Evolutionary conservation across 129 eudicot species (phyloP).

Genomic region (Pittosporum tobira): DNA sequence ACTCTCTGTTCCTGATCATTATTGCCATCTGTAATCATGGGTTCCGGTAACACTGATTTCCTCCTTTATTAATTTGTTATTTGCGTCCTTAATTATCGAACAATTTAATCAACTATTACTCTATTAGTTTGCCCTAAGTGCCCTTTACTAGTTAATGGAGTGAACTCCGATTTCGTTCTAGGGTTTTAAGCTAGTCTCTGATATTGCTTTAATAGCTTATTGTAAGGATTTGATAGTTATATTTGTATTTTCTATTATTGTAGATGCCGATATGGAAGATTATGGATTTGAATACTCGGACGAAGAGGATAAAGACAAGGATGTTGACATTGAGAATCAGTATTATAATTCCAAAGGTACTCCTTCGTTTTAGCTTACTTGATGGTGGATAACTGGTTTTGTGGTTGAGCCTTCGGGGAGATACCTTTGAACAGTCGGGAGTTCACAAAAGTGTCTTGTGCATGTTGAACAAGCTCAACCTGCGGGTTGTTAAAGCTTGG

Average conservation of each 20-base stretch:
- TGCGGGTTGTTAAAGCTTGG: too few relatives aligned
- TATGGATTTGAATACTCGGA: conserved; percentile 92
- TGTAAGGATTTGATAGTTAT: neutral
- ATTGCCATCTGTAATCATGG: conserved; percentile 27
- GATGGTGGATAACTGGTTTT: neutral
- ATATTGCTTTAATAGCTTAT: too few relatives aligned
- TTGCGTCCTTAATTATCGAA: neutral
- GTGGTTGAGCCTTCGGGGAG: too few relatives aligned
- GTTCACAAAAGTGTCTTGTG: too few relatives aligned
- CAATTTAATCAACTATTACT: neutral
- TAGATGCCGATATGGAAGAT: conserved; percentile 95
- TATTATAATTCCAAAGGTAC: conserved; percentile 86
- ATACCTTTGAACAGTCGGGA: too few relatives aligned
- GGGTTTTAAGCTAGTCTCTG: neutral
- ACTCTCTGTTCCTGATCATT: conserved; percentile 13
- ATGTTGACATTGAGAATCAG: conserved; percentile 87
- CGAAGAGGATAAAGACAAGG: conserved; percentile 88
- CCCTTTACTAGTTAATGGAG: too few relatives aligned
- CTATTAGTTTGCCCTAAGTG: neutral
- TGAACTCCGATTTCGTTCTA: neutral
- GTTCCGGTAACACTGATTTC: conserved; percentile 31
- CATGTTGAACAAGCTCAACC: too few relatives aligned
- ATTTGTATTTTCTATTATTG: neutral
- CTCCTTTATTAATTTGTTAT: neutral
- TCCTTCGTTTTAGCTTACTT: neutral